Evolutionary conservation across 1,284 basidiomycete genomes (phyloP), one percentile per base, ranked within the genome.

Genomic region (Cystobasidium sp.): DNA sequence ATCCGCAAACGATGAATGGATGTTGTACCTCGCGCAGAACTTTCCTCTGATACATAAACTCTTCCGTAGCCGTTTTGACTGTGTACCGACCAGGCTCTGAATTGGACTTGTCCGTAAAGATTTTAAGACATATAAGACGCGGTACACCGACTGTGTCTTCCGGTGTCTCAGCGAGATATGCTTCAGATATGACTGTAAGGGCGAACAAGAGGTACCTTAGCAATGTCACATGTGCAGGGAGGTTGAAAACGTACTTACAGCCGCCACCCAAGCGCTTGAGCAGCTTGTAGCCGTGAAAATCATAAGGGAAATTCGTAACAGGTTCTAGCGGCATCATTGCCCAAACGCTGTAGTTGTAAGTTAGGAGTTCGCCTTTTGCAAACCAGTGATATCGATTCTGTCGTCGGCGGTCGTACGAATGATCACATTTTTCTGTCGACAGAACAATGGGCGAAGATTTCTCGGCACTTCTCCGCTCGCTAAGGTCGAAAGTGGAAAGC

Each of bases 221-320:
- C 9, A 3, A n/a, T 31, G n/a, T 8, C 14, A 59, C 20, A n/a
- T 6, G 12, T 24, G 12, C 8, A 14, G 31, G 31, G 16, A 14
- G 22, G 24, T 31, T 59, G 22, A 31, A 31, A 6, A 37, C 16
- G 37, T 16, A 31, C 56, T 59, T n/a, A 59, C 56, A 59, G 12
- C 56, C 24, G 12, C 20, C n/a, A 7, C 56, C 56, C 24, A 59
- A n/a, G 7, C 24, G 39, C 56, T 59, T 24, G 6, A 59, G 18
- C 10, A 59, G 24, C 39, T 59, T 43, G 47, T 7, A 59, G 12
- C 56, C 56, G 39, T 59, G 56, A 31, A 59, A 59, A 37, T 59
- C 24, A 18, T 20, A 20, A 31, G 12, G 56, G 56, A 59, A 59
- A 37, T 3, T 18, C 51, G 9, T 53, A 18, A 9, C 9, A 20